Percentiles rank a stretch among this genome's conserved stretches.
These are phyloP conservation scores for Meira nashicola DNA, from an alignment of 1,284 basidiomycete genomes.

Conservation along the genomic window DNA sequence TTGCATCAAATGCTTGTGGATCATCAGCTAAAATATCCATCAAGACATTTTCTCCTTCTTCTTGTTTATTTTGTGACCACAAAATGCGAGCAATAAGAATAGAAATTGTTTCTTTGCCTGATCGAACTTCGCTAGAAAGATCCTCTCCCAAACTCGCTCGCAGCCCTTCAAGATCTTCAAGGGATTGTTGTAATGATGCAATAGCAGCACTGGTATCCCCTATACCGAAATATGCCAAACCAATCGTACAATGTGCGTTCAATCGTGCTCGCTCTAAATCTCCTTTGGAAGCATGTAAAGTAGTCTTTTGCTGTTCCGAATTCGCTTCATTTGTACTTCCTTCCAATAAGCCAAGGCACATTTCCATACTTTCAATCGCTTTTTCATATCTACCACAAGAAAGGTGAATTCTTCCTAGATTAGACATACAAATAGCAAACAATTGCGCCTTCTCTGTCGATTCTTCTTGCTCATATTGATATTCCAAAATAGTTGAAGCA, in stretches of 20 bases:
- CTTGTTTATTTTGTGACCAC: constrained; percentile 68
- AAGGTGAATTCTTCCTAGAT: constrained; percentile 73
- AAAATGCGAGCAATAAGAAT: constrained; percentile 73
- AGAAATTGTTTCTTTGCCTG: constrained; percentile 59
- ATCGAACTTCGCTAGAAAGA: background rate
- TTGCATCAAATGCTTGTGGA: no score
- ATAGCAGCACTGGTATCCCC: constrained; percentile 15
- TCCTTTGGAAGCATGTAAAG: background rate
- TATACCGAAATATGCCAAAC: constrained; percentile 16
- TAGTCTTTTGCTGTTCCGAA: background rate
- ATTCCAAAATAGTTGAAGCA: constrained; percentile 72
- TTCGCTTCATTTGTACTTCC: constrained; percentile 55
- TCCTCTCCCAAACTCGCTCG: background rate
- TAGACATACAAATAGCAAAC: constrained; percentile 77
- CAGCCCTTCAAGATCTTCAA: background rate
- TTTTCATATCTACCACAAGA: constrained; percentile 61
- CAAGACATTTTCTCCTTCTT: constrained; percentile 72
- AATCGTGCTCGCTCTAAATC: constrained; percentile 9
- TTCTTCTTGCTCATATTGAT: constrained; percentile 81
- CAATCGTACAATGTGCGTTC: constrained; percentile 19
- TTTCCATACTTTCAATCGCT: constrained; percentile 69
- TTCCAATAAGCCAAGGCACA: constrained; percentile 62
- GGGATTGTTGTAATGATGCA: constrained; percentile 12
- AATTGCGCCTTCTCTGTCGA: constrained; percentile 68
- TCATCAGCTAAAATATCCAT: constrained; percentile 57